Percentiles rank a stretch among this genome's conserved stretches.
phyloP scores from a whole-genome alignment of 768 basidiomycete genomes.

The Russula olivacea region DNA sequence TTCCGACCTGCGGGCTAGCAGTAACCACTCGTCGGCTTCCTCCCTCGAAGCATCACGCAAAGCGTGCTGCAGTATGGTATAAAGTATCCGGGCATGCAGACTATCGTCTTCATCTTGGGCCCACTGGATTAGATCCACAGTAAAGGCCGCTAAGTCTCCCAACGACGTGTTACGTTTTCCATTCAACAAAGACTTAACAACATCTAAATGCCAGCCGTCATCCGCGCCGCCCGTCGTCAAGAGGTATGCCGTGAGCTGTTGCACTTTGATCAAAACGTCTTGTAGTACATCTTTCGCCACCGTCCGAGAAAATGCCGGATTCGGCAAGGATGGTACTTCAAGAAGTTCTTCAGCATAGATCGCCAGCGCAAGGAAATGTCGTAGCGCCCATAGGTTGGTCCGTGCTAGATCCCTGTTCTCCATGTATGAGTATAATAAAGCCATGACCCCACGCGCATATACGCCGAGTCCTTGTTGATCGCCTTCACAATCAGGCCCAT shows the following conservation, averaged over 20 bases:
- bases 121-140: slow-evolving; percentile 32
- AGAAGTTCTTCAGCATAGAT: slow-evolving; percentile 59
- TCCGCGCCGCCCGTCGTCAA: slow-evolving; percentile 42
- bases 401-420: slow-evolving; percentile 57
- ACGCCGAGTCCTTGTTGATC: slow-evolving; percentile 52
- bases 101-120: slow-evolving; percentile 40
- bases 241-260: slow-evolving; percentile 57
- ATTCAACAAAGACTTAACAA: slow-evolving; percentile 35
- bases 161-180: slow-evolving; percentile 26
- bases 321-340: slow-evolving; percentile 44
- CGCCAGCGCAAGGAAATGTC: slow-evolving; percentile 59
- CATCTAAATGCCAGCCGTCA: slow-evolving; percentile 46
- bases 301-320: slow-evolving; percentile 43
- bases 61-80: slow-evolving; percentile 52
- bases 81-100: slow-evolving; percentile 54
- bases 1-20: slow-evolving; percentile 58
- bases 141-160: slow-evolving; percentile 32
- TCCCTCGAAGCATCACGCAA: slow-evolving; percentile 51
- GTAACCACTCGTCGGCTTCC: slow-evolving; percentile 77
- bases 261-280: slow-evolving; percentile 42
- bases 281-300: slow-evolving; percentile 35
- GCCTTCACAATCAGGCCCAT: slow-evolving; percentile 21
- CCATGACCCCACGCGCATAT: slow-evolving; percentile 58
- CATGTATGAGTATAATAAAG: slow-evolving; percentile 49
- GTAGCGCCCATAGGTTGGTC: slow-evolving; percentile 57